Evolutionary conservation across 441 rosid genomes (phyloP).

Genomic region (Pelargonium myrrhifolium): DNA sequence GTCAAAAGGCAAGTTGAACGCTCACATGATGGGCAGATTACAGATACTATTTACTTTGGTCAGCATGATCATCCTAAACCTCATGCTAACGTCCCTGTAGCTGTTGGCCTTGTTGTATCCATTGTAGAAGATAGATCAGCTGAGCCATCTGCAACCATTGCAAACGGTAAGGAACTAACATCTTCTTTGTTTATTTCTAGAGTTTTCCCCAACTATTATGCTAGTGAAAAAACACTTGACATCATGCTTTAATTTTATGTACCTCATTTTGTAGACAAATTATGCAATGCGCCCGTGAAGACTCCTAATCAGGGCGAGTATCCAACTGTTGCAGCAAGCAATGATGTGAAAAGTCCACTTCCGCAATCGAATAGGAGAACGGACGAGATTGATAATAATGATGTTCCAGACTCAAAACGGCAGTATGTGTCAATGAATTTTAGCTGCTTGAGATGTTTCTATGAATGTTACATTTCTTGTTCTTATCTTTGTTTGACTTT

Average conservation of each 20-base stretch:
- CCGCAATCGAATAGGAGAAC: constrained; percentile 42
- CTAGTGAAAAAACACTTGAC: background rate
- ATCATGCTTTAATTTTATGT: constrained; percentile 8
- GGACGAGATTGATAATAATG: constrained; percentile 37
- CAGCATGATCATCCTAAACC: constrained; percentile 87
- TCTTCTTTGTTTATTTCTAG: background rate
- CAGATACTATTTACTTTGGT: constrained; percentile 91
- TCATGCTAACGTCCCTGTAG: constrained; percentile 49
- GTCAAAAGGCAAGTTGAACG: constrained; percentile 89
- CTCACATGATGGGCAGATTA: constrained; percentile 76
- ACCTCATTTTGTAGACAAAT: constrained; percentile 34
- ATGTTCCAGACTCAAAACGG: constrained; percentile 48
- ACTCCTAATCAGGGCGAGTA: constrained; percentile 29
- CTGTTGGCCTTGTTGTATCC: constrained; percentile 27
- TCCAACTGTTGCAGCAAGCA: constrained; percentile 29
- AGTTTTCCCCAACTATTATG: constrained; percentile 9
- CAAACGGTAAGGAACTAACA: constrained; percentile 40
- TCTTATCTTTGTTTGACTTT: constrained; percentile 17
- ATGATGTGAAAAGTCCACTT: constrained; percentile 33
- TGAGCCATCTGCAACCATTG: constrained; percentile 23
- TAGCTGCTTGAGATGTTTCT: background rate
- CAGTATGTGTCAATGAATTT: constrained; percentile 36
- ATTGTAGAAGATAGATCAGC: constrained; percentile 27
- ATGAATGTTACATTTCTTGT: constrained; percentile 5
- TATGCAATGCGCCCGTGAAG: constrained; percentile 33